These are phyloP conservation scores for Acorus gramineus DNA, from an alignment of 106 monocot genomes.

Conservation along the genomic window DNA sequence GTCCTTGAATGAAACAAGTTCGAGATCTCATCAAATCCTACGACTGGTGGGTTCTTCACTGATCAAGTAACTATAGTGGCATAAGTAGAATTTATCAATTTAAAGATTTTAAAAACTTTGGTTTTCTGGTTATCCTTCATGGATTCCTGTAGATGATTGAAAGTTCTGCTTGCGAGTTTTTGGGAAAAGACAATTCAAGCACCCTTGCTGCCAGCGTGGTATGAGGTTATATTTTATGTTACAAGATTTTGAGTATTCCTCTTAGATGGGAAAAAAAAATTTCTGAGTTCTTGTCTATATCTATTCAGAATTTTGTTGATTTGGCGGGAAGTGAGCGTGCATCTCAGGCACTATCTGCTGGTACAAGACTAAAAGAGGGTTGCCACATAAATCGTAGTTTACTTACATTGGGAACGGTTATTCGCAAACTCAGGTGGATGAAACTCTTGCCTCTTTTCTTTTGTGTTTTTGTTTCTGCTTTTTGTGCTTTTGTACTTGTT, in stretches of 20 bases:
- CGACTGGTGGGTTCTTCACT: slow-evolving; percentile 59
- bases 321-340: slow-evolving; percentile 97
- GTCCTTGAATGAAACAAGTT: slow-evolving; percentile 89
- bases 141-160: slow-evolving; percentile 47
- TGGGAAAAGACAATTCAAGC: slow-evolving; percentile 66
- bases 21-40: slow-evolving; percentile 97
- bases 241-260: neutral
- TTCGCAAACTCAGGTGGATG: slow-evolving; percentile 86
- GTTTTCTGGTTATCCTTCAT: neutral
- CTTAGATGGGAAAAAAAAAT: no score
- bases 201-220: slow-evolving; percentile 86
- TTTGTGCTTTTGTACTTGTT: neutral
- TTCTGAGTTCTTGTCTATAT: neutral
- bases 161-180: slow-evolving; percentile 86
- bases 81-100: no score
- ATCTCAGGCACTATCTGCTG: slow-evolving; percentile 82
- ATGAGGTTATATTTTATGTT: slow-evolving; percentile 8
- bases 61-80: neutral
- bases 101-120: no score
- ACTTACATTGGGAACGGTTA: slow-evolving; percentile 91
- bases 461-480: neutral
- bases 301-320: slow-evolving; percentile 92
- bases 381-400: slow-evolving; percentile 96
- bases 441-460: neutral
- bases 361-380: slow-evolving; percentile 85